Evolutionary conservation across 2,329 filamentous ascomycete species (phyloP), one percentile per base, ranked within the genome.

Genomic region (Colletotrichum higginsianum): DNA sequence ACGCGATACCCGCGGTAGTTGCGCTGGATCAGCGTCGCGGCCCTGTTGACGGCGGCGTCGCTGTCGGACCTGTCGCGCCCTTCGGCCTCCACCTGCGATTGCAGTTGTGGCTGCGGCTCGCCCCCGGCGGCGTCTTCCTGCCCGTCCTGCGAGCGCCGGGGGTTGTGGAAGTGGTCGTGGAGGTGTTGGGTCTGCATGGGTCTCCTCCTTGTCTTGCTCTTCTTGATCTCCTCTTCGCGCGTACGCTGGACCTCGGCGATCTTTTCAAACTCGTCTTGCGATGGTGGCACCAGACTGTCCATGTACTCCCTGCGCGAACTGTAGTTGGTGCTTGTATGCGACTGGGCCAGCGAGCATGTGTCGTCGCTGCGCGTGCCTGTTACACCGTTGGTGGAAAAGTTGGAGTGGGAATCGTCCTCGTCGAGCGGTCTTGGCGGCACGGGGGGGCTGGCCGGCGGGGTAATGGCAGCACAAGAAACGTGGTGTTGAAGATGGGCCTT

Each of bases 1-100:
- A 89, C 87, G 65, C 93, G 88, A 80, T 97, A 94, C 7, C 94
- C 94, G 44, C 94, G 88, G 79, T 95, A 97, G 35, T 91, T 92
- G 75, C 91, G 90, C 84, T 94, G 90, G 57, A 92, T 91, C 35
- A 89, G 77, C 26, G 82, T 84, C 4, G 89, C 89, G 2, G 90
- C 90, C 61, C 84, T 82, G 35, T 81, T 78, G 38, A 74, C 56
- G 5, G 77, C 75, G 6, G 77, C 75, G 6, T 80, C 76, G 50
- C 68, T 56, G 60, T 58, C 65, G 61, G 60, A 47, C 63, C 67
- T 57, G 1, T 30, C 61, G 18, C 61, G 47, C 23, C n/a, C 52
- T 30, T 15, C 60, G 38, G 42, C 38, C 15, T 18, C 5, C 18
- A n/a, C 12, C 11, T 55, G 62, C 16, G 62, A 21, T 52, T 42